These are phyloP conservation scores for Penicillium bovifimosum DNA, from an alignment of 495 filamentous ascomycete species.

Conservation along the genomic window DNA sequence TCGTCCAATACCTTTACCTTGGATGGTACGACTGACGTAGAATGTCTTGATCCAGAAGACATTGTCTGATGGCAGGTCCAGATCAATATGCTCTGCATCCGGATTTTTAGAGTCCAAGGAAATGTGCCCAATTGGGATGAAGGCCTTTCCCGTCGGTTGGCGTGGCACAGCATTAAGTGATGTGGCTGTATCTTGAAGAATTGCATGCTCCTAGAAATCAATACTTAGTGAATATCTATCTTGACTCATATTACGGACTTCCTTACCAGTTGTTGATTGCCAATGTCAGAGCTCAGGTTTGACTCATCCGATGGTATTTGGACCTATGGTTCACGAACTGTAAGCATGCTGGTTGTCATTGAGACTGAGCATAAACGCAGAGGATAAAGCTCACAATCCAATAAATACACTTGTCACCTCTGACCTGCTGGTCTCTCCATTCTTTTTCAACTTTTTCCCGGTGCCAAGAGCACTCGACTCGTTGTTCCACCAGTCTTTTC, in stretches of 20 bases:
- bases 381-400: conserved; percentile 21
- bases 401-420: conserved; percentile 23
- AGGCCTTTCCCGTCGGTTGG: conserved; percentile 8
- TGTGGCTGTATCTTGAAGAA: conserved; percentile 19
- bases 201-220: not conserved
- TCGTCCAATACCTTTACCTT: conserved; percentile 24
- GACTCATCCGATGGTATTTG: conserved; percentile 10
- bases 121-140: conserved; percentile 28
- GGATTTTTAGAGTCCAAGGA: conserved; percentile 21
- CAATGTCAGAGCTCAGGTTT: not conserved
- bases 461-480: conserved; percentile 23
- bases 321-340: conserved; percentile 6
- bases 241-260: not conserved
- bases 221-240: not conserved
- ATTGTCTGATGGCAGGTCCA: conserved; percentile 13
- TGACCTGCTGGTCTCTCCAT: conserved; percentile 16
- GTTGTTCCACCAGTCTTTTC: conserved; percentile 12
- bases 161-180: conserved; percentile 16
- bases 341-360: not conserved
- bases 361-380: not conserved
- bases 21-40: conserved; percentile 15
- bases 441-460: conserved; percentile 15
- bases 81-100: conserved; percentile 12
- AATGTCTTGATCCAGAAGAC: conserved; percentile 29
- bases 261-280: not conserved